These are phyloP conservation scores for Basipetospora chlamydospora DNA, from an alignment of 2,329 filamentous ascomycete genomes.

Conservation along the genomic window DNA sequence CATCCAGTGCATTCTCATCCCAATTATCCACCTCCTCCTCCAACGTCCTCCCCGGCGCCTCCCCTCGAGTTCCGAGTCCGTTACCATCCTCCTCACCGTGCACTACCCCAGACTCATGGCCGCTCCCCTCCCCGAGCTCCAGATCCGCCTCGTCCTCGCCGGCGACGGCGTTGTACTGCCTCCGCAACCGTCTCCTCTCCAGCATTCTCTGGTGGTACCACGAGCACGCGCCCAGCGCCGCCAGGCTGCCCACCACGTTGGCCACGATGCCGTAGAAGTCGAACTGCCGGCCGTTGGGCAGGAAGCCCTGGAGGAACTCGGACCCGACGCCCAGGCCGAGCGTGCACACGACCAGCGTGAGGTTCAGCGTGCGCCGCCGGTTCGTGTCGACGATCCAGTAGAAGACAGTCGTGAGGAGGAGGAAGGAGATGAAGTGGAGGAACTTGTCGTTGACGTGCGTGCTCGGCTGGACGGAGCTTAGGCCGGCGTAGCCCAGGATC, in stretches of 20 bases:
- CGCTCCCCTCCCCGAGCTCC: constrained; percentile 52
- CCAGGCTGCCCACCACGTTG: constrained; percentile 67
- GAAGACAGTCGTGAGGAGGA: constrained; percentile 72
- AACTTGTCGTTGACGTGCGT: constrained; percentile 71
- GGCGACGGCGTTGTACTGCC: constrained; percentile 57
- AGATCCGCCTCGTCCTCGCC: constrained; percentile 50
- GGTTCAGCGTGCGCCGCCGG: constrained; percentile 68
- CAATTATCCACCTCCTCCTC: constrained; percentile 85
- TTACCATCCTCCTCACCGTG: too few species aligned
- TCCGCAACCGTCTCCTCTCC: constrained; percentile 63
- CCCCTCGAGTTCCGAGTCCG: constrained; percentile 12
- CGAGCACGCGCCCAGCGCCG: constrained; percentile 58
- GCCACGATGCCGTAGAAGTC: constrained; percentile 79
- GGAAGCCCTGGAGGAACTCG: constrained; percentile 58
- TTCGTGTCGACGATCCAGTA: constrained; percentile 96
- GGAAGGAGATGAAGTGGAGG: constrained; percentile 78
- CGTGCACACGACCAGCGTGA: constrained; percentile 72
- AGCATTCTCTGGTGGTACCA: constrained; percentile 97
- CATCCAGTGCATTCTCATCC: constrained; percentile 65
- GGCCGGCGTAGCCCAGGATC: constrained; percentile 63
- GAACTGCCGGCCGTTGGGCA: constrained; percentile 57
- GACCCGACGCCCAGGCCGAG: constrained; percentile 55
- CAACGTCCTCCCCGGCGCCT: constrained; percentile 26
- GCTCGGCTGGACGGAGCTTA: constrained; percentile 47
- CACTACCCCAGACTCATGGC: too few species aligned